These are phyloP conservation scores for bread wheat (Triticum aestivum) DNA, from an alignment of 176 grass and related monocot species.

Conservation along the genomic window IWGSC_CS_RefSeq_v2.1 NC_057803.1:673244510-673245009, in stretches of 20 bases:
- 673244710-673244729: background rate
- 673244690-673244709: constrained; percentile 36
- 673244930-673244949: constrained; percentile 1
- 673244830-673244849: constrained; percentile 6
- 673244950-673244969: background rate
- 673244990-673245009: background rate
- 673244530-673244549: background rate
- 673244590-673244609: constrained; percentile 31
- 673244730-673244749: constrained; percentile 1
- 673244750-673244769: constrained; percentile 27
- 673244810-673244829: background rate
- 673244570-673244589: background rate
- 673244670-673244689: constrained; percentile 8
- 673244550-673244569: background rate
- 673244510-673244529: background rate
- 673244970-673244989: background rate
- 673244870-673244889: constrained; percentile 24
- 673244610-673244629: background rate
- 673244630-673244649: background rate
- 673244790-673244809: background rate
- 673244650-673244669: constrained; percentile 28
- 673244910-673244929: constrained; percentile 41
- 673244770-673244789: constrained; percentile 19
- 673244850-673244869: background rate
- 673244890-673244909: constrained; percentile 20